Conservation (phyloP, 768 basidiomycete genomes). For the Tremella yokohamensis region DNA sequence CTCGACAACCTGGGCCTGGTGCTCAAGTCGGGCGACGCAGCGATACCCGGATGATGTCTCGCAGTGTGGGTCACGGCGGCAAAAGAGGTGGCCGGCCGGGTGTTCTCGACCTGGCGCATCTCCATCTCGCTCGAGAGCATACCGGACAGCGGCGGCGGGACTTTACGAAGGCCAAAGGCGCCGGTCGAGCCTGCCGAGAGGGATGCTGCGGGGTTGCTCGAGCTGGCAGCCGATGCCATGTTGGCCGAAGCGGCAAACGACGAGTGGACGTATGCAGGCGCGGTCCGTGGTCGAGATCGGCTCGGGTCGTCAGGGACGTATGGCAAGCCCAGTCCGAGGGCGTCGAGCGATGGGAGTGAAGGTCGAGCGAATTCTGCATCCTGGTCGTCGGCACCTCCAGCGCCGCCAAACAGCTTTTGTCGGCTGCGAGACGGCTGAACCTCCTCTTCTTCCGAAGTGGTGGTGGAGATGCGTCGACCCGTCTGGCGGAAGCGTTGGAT, state of each 20-base stretch:
- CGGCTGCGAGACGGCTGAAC: constrained; percentile 31
- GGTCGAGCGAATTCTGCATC: constrained; percentile 11
- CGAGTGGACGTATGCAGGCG: constrained; percentile 27
- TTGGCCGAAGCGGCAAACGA: constrained; percentile 15
- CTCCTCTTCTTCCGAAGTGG: constrained; percentile 44
- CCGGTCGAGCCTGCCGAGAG: too few relatives aligned
- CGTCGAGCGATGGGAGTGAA: constrained; percentile 34
- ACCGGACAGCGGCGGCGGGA: too few relatives aligned
- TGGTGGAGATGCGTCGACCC: constrained; percentile 41
- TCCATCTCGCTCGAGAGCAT: too few relatives aligned
- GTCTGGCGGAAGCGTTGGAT: constrained; percentile 25
- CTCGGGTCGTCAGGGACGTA: constrained; percentile 26
- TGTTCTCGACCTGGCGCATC: too few relatives aligned
- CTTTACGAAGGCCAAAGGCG: too few relatives aligned
- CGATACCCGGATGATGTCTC: too few relatives aligned
- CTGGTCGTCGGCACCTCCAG: constrained; percentile 5
- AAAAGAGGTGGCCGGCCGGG: too few relatives aligned
- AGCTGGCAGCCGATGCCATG: neutral
- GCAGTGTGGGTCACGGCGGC: too few relatives aligned
- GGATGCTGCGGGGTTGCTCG: too few relatives aligned
- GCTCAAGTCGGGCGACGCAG: too few relatives aligned
- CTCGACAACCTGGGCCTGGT: too few relatives aligned
- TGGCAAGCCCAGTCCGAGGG: constrained; percentile 35
- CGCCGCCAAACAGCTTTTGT: constrained; percentile 12
- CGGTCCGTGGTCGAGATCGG: constrained; percentile 29